Conservation (phyloP, 140 eudicot species). For the Eryngium alpinum region DNA sequence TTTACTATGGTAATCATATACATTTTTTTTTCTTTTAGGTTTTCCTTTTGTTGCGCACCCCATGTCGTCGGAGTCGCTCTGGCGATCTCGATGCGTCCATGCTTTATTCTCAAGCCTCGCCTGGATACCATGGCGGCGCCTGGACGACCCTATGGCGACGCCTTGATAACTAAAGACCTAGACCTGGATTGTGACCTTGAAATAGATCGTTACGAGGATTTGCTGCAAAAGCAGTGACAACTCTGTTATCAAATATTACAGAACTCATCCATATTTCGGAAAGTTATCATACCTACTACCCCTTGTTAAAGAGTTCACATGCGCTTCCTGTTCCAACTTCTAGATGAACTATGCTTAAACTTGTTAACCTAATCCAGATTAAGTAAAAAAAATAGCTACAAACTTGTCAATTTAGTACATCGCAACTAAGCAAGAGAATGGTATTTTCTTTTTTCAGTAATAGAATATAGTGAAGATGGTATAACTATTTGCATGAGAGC, state of each 20-base stretch:
- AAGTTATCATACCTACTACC: constrained; percentile 46
- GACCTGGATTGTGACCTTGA: constrained; percentile 18
- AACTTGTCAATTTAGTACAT: constrained; percentile 3
- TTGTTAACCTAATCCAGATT: constrained; percentile 40
- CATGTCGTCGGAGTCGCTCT: too few relatives aligned
- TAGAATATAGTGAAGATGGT: not conserved
- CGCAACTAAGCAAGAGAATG: not conserved
- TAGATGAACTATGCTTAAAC: constrained; percentile 37
- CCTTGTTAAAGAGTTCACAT: constrained; percentile 47
- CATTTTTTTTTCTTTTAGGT: too few relatives aligned
- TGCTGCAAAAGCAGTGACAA: constrained; percentile 36
- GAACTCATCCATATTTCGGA: too few relatives aligned
- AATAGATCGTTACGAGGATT: constrained; percentile 50
- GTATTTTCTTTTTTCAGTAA: not conserved
- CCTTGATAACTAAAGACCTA: too few relatives aligned
- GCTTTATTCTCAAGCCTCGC: too few relatives aligned
- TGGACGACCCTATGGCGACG: too few relatives aligned
- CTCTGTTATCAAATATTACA: too few relatives aligned
- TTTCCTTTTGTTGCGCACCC: too few relatives aligned
- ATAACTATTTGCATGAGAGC: not conserved
- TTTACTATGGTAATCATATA: too few relatives aligned
- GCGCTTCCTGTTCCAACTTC: constrained; percentile 53
- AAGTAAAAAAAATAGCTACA: not conserved
- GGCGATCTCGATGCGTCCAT: too few relatives aligned
- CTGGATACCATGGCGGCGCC: too few relatives aligned